These are phyloP conservation scores for Lecanicillium sp. DNA, from an alignment of 2,329 filamentous ascomycete species.

Conservation along the genomic window DNA sequence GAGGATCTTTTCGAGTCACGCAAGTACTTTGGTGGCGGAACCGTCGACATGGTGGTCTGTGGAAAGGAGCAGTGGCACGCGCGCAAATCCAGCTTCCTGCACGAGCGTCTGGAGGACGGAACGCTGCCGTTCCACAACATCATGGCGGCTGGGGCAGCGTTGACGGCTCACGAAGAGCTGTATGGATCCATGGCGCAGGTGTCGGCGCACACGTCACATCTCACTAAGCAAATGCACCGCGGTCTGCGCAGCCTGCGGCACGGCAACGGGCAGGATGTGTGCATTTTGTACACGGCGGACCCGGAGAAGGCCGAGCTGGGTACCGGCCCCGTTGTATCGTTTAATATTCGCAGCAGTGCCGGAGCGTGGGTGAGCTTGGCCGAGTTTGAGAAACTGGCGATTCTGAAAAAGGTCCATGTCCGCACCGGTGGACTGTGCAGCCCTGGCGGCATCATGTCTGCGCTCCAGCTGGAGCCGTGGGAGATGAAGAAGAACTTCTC, in stretches of 20 bases:
- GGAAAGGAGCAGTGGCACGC: constrained; percentile 78
- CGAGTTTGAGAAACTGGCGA: constrained; percentile 82
- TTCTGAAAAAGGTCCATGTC: constrained; percentile 71
- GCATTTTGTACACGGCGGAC: constrained; percentile 51
- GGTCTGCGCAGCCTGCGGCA: constrained; percentile 57
- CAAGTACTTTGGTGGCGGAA: constrained; percentile 88
- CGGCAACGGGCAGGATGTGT: constrained; percentile 58
- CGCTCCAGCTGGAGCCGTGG: constrained; percentile 66
- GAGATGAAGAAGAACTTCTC: constrained; percentile 83
- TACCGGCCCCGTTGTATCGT: constrained; percentile 71
- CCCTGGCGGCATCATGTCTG: constrained; percentile 72
- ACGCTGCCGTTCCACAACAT: constrained; percentile 89
- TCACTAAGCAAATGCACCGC: constrained; percentile 52
- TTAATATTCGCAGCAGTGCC: constrained; percentile 66
- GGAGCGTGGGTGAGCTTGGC: constrained; percentile 72
- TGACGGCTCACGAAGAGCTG: constrained; percentile 59
- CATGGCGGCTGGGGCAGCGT: constrained; percentile 67
- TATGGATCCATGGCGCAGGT: constrained; percentile 66
- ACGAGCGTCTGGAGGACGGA: constrained; percentile 83
- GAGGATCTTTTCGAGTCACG: constrained; percentile 56
- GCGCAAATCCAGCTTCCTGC: constrained; percentile 61
- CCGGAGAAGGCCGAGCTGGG: constrained; percentile 16
- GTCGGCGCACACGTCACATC: constrained; percentile 60
- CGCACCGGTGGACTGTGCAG: constrained; percentile 89
- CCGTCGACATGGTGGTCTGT: constrained; percentile 81